Base-by-base conservation (phyloP, 345 rosid species). In the Gossypium anomalum region DNA sequence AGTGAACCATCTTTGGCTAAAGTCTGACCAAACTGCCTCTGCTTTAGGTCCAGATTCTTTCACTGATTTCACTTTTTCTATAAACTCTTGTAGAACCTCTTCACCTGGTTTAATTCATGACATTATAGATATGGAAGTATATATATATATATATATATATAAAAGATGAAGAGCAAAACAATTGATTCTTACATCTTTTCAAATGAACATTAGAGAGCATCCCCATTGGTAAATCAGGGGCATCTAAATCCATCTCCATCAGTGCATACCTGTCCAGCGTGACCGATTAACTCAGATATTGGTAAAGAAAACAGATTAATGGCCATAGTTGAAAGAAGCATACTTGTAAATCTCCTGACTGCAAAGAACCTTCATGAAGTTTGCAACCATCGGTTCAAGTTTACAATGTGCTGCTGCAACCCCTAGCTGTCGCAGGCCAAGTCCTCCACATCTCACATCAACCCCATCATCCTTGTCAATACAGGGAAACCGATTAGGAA, bases 281-380 rank as follows among this genome's bases (percentile, higher is more conserved):
- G 1, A 47, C 55, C 47, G 16, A n/a, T 2, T n/a, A 11, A 41
- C 10, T 16, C 22, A 3, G 23, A 23, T 11, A 14, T 1, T 15
- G 5, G 23, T 5, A 71, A 51, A 0, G 38, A 2, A 9, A 22
- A 45, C n/a, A 51, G 22, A 1, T 16, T 14, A 34, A 23, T 11
- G 66, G 16, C 8, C 44, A 11, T 57, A 3, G 17, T 12, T 0
- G 9, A 19, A 29, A 29, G 20, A 64, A 41, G 9, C 48, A 4
- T 81, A 90, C 94, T 85, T 86, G 75, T 90, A 94, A 38, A 92
- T 87, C 77, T 88, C 91, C 77, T 83, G 97, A 76, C 97, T 80
- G 81, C 93, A 92, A 41, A 88, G 59, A 59, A 88, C 76, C 78
- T 88, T 92, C 75, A 90, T 62, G 75, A 92, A 82, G 73, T 86